Percentiles rank a stretch among this genome's conserved stretches.
phyloP scores from a whole-genome alignment of 2,329 filamentous ascomycete genomes.

The Epichloe typhina region DNA sequence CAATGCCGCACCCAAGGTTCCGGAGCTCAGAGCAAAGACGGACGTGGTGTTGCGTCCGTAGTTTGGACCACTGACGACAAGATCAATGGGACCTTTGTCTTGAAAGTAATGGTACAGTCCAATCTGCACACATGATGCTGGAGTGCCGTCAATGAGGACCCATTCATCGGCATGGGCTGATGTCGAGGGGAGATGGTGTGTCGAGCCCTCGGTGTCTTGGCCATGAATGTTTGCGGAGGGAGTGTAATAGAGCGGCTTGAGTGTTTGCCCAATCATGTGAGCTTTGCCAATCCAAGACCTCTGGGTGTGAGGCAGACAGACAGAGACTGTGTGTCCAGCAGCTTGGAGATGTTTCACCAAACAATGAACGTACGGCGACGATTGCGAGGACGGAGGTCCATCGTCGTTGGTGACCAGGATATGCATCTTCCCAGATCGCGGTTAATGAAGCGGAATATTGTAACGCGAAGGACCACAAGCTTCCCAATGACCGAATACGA shows the following conservation, averaged over 20 bases:
- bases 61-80: conserved; percentile 71
- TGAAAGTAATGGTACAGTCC: conserved; percentile 69
- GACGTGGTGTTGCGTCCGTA: conserved; percentile 75
- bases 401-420: conserved; percentile 66
- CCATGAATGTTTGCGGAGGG: conserved; percentile 31
- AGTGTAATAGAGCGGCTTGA: conserved; percentile 76
- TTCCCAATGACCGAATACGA: not conserved
- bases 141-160: conserved; percentile 70
- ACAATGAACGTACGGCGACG: conserved; percentile 68
- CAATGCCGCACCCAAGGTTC: conserved; percentile 64
- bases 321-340: conserved; percentile 76
- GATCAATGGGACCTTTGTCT: conserved; percentile 56
- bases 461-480: not conserved
- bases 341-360: conserved; percentile 57
- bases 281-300: conserved; percentile 98
- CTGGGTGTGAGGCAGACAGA: conserved; percentile 82
- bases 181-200: conserved; percentile 43
- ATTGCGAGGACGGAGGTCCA: conserved; percentile 63
- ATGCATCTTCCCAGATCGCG: conserved; percentile 34
- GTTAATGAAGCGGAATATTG: not conserved
- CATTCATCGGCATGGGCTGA: conserved; percentile 55
- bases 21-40: conserved; percentile 64
- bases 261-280: conserved; percentile 81
- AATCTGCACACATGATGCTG: conserved; percentile 70
- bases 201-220: conserved; percentile 45